phyloP scores from a whole-genome alignment of 805 yeast genomes.

The Yamadazyma ubonensis region DNA sequence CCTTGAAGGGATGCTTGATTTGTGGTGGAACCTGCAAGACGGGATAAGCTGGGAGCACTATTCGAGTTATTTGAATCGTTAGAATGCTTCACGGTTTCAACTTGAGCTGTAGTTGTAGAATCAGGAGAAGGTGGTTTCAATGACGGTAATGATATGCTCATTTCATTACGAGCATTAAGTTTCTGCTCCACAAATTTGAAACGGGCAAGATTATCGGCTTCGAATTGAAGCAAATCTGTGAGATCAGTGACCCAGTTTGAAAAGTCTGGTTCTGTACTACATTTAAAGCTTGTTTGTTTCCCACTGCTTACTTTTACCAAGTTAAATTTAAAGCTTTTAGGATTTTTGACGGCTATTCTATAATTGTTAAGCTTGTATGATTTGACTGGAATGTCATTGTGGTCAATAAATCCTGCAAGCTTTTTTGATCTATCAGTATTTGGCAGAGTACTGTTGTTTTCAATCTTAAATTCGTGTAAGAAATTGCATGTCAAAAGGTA shows the following conservation, averaged over 20 bases:
- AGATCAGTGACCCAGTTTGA: slow-evolving; percentile 57
- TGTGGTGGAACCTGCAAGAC: not conserved
- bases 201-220: slow-evolving; percentile 46
- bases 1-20: slow-evolving; percentile 26
- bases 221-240: slow-evolving; percentile 49
- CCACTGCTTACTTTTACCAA: slow-evolving; percentile 25
- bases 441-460: slow-evolving; percentile 12
- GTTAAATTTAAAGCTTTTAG: slow-evolving; percentile 33
- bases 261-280: slow-evolving; percentile 45
- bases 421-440: slow-evolving; percentile 23
- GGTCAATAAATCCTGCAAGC: slow-evolving; percentile 40
- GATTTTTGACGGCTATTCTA: slow-evolving; percentile 31
- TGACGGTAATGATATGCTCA: not conserved
- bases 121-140: not conserved
- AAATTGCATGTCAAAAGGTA: slow-evolving; percentile 44
- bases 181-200: slow-evolving; percentile 47
- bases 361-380: slow-evolving; percentile 44
- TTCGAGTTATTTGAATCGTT: no score
- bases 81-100: no score
- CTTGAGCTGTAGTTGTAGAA: not conserved
- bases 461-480: slow-evolving; percentile 42
- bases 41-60: no score
- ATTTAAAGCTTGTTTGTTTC: slow-evolving; percentile 41
- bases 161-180: slow-evolving; percentile 23
- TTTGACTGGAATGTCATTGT: slow-evolving; percentile 38